These are phyloP conservation scores for Xylaria acuta DNA, from an alignment of 495 filamentous ascomycete species.

Conservation along the genomic window DNA sequence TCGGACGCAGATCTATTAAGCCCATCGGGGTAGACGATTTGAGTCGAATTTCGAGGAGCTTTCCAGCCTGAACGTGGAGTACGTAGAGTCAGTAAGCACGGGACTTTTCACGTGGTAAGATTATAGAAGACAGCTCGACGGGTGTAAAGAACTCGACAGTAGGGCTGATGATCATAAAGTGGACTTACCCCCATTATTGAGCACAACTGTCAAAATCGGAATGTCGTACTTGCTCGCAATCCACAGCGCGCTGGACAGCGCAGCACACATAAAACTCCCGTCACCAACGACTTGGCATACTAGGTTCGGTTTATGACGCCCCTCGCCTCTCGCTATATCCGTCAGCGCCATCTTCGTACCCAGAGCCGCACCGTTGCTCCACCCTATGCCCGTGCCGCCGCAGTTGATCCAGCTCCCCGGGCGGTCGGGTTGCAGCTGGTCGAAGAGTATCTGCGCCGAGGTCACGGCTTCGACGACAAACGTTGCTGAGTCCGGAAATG, in stretches of 20 bases:
- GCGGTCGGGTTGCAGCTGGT: conserved; percentile 41
- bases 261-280: conserved; percentile 45
- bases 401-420: conserved; percentile 47
- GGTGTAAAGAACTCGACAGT: not conserved
- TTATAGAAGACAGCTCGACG: not conserved
- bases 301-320: conserved; percentile 22
- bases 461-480: conserved; percentile 49
- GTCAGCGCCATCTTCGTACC: conserved; percentile 42
- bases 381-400: conserved; percentile 47
- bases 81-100: not conserved
- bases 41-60: conserved; percentile 40
- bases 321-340: conserved; percentile 22
- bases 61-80: conserved; percentile 37
- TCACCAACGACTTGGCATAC: conserved; percentile 44
- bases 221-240: conserved; percentile 42
- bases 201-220: conserved; percentile 46
- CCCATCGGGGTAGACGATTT: conserved; percentile 41
- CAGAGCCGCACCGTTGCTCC: conserved; percentile 46
- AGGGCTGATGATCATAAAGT: not conserved
- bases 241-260: conserved; percentile 44
- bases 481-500: conserved; percentile 34
- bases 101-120: not conserved
- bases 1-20: conserved; percentile 31
- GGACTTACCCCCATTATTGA: conserved; percentile 47
- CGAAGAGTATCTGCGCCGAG: conserved; percentile 32